Base-by-base conservation (phyloP, 2,329 filamentous ascomycete species). In the Venturia oleaginea region DNA sequence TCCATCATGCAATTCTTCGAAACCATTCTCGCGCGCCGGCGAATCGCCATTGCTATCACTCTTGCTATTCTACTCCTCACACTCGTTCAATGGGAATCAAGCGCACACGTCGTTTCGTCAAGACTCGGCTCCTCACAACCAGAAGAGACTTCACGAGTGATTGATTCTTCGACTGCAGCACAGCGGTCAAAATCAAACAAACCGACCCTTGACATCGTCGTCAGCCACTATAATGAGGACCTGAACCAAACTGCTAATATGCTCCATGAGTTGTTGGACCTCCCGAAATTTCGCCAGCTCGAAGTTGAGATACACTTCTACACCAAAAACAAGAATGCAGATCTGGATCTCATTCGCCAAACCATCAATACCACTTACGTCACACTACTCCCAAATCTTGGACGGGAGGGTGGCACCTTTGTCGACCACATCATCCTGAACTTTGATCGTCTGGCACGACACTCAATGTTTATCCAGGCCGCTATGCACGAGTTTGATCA, bases 401-500 rank as follows among this genome's bases (percentile, higher is more conserved):
- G 80, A 27, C 74, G 79, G 42, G 76, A 80, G 68, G 74, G 76
- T 22, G 77, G 77, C 10, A 78, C 78, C 4, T 81, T 78, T 69
- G 74, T 82, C 4, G 70, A 76, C 65, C 80, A 82, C 67, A 80
- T 81, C 40, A 65, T 79, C 4, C 69, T 67, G 17, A 65, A 71
- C 51, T 82, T 76, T 76, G 75, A 80, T 43, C 68, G 68, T 27
- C 73, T 82, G 3, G 76, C 79, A 13, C 71, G 70, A 15, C 78
- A 81, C 61, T 80, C 78, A 0, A 66, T 81, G 32, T 82, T 82
- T 71, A 70, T 81, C 6, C 79, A 81, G 70, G 79, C 78, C 4
- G 73, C 74, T 38, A 66, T 78, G 34, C 72, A 81, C 67, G 76
- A 77, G 48, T 71, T 72, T 37, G 66, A 65, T 42, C 73, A 76